phyloP scores from a whole-genome alignment of 177 flowering plant species.

The Vitis hybrid region DNA sequence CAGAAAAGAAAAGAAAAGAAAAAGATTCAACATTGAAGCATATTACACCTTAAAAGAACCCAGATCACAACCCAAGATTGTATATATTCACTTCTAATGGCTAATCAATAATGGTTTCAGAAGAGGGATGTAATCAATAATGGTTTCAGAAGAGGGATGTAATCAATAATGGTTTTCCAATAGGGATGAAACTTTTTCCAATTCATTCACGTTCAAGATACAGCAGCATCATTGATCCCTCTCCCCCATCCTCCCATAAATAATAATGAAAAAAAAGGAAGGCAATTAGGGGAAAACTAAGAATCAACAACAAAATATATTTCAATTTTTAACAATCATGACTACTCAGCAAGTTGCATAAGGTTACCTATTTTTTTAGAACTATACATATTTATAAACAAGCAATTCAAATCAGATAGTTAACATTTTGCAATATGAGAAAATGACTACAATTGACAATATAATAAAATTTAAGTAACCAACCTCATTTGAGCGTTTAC shows the following conservation, averaged over 20 bases:
- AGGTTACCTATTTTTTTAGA: not conserved
- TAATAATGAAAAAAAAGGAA: too few species aligned
- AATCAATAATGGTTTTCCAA: not conserved
- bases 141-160: not conserved
- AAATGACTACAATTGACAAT: not conserved
- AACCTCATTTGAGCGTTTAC: slow-evolving; percentile 73
- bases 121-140: not conserved
- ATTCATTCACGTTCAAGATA: not conserved
- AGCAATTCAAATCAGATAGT: not conserved
- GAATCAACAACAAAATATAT: not conserved
- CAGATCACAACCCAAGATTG: not conserved
- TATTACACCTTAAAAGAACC: not conserved
- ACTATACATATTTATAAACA: not conserved
- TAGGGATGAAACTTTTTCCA: not conserved
- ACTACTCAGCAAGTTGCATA: not conserved
- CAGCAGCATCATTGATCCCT: not conserved
- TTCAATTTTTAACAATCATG: not conserved
- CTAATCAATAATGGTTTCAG: not conserved
- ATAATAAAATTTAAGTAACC: slow-evolving; percentile 9
- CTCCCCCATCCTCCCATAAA: not conserved
- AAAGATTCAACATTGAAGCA: too few species aligned
- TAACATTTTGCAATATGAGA: not conserved
- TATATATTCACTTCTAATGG: not conserved
- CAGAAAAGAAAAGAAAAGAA: not conserved
- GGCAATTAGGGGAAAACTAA: not conserved